Evolutionary conservation across 257 asterid species (phyloP).

Genomic region (Knoxia roxburghii): DNA sequence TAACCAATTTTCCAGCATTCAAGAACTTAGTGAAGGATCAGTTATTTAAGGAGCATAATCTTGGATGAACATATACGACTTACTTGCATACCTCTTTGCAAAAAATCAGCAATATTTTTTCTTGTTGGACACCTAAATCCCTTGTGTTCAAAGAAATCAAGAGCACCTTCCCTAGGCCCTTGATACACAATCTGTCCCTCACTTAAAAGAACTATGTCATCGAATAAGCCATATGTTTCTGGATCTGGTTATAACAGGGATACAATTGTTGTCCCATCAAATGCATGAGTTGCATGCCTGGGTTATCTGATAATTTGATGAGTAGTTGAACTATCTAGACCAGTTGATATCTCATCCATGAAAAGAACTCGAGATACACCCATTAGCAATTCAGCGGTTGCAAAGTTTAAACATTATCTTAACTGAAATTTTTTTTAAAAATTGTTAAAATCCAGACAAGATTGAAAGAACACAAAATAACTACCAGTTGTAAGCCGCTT

Average conservation of each 20-base stretch:
- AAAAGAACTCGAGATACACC: constrained; percentile 74
- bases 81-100: constrained; percentile 67
- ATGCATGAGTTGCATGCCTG: constrained; percentile 60
- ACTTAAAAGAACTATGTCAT: constrained; percentile 74
- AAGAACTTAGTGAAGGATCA: constrained; percentile 17
- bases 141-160: constrained; percentile 67
- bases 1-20: constrained; percentile 36
- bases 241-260: constrained; percentile 95
- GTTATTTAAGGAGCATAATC: constrained; percentile 3
- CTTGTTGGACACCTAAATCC: constrained; percentile 84
- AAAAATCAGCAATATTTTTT: constrained; percentile 89
- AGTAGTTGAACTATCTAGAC: constrained; percentile 91
- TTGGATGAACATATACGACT: constrained; percentile 13
- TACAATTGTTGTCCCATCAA: constrained; percentile 68
- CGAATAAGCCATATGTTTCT: constrained; percentile 84
- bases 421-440: no score
- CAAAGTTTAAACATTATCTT: constrained; percentile 11
- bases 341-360: constrained; percentile 95
- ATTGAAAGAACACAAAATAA: constrained; percentile 33
- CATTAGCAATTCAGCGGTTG: constrained; percentile 71
- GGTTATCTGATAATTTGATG: constrained; percentile 73
- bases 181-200: constrained; percentile 88
- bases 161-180: constrained; percentile 69
- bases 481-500: constrained; percentile 86
- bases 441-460: constrained; percentile 34